These are phyloP conservation scores for Aspergillus tamarii DNA, from an alignment of 2,329 filamentous ascomycete genomes.

Conservation along the genomic window DNA sequence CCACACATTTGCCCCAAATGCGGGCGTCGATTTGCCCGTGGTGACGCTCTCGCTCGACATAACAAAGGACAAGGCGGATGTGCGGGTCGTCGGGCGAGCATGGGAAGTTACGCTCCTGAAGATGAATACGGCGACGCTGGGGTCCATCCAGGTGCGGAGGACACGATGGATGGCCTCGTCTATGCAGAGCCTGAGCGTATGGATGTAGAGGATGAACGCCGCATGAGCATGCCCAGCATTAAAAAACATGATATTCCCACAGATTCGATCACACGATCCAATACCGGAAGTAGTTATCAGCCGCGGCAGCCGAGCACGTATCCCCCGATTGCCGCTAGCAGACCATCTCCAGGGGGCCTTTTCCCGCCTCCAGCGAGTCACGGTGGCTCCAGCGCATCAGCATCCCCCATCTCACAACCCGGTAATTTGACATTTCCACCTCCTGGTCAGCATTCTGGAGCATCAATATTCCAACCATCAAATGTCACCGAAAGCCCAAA, in stretches of 20 bases:
- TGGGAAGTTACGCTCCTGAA: conserved; percentile 78
- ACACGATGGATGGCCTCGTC: conserved; percentile 66
- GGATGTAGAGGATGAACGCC: conserved; percentile 54
- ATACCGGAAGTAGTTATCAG: conserved; percentile 55
- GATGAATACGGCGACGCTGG: conserved; percentile 64
- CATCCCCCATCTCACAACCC: conserved; percentile 55
- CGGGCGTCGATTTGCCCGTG: conserved; percentile 89
- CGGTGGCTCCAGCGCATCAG: conserved; percentile 58
- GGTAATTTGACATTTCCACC: conserved; percentile 45
- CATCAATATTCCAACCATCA: conserved; percentile 70
- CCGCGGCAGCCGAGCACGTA: conserved; percentile 75
- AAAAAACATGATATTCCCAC: conserved; percentile 68
- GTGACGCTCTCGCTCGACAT: conserved; percentile 90
- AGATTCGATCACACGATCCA: conserved; percentile 53
- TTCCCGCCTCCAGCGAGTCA: conserved; percentile 66
- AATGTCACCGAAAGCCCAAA: conserved; percentile 86
- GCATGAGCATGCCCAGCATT: conserved; percentile 66
- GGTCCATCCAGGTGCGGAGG: conserved; percentile 52
- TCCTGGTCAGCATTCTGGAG: conserved; percentile 45
- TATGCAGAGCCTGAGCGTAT: conserved; percentile 57
- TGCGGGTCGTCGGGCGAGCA: conserved; percentile 84
- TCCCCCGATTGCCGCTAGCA: conserved; percentile 66
- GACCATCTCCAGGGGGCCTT: conserved; percentile 56
- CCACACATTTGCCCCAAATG: conserved; percentile 95
- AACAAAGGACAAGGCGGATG: conserved; percentile 96